Base-by-base conservation (phyloP, 1,139 yeast species). In the Tardiomyces blankii region DNA sequence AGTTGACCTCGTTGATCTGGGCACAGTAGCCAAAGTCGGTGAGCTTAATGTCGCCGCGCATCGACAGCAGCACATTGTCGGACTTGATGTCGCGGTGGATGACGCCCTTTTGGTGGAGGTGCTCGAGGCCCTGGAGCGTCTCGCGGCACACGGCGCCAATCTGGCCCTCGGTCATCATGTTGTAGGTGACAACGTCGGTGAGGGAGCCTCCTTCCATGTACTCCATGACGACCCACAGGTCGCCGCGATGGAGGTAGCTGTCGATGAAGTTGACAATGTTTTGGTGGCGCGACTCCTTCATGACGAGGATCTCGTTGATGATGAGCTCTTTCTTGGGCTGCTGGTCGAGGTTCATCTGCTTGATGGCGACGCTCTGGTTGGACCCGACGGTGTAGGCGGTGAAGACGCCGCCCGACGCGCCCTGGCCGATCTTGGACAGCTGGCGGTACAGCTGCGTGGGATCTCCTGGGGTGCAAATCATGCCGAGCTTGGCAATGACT, bases 161-260 rank as follows among this genome's bases (percentile, higher is more conserved):
- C 66, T 91, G 98, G n/a, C 88, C 89, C 61, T 91, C 98, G 2
- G 94, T 81, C 93, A 93, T 85, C 51, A 88, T 88, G 67, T 88
- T 83, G 62, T 88, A 93, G 0, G 96, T 87, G 7, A 91, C 96
- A 46, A 91, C 94, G 64, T 91, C 97, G 0, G 98, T 91, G 54
- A 91, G 70, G 1, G 94, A 82, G 2, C 98, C 98, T 51, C 97
- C 98, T 64, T 89, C 96, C 97, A 91, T 89, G 62, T 85, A 89
- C 65, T 89, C 97, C 98, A 91, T 91, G 18, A 89, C 78, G 14
- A 91, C 96, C 97, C 97, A 91, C 49, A 91, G 70, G 55, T 87
- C 73, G 38, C 79, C 74, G 48, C 77, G 77, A 44, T 61, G 58
- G 50, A 91, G 70, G 61, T 81, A 91, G 1, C 95, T 85, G 62